These are phyloP conservation scores for Nemania serpens DNA, from an alignment of 2,329 filamentous ascomycete genomes.

Conservation along the genomic window DNA sequence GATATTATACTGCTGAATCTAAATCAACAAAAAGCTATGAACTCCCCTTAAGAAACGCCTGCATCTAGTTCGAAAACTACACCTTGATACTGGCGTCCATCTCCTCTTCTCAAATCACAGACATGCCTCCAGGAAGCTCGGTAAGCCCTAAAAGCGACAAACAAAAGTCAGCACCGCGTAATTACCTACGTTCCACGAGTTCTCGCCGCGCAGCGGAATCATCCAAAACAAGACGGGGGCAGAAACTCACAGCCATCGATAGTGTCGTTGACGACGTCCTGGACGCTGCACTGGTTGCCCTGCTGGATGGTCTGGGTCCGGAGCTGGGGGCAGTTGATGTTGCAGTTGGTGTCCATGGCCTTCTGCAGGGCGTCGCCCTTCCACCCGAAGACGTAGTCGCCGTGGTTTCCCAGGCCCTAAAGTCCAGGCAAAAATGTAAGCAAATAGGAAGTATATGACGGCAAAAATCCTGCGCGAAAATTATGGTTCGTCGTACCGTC, in stretches of 20 bases:
- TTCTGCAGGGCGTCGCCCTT: slow-evolving; percentile 26
- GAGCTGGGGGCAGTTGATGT: slow-evolving; percentile 22
- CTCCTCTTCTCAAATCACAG: slow-evolving; percentile 5
- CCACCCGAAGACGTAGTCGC: slow-evolving; percentile 31
- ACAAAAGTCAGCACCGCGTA: slow-evolving; percentile 3
- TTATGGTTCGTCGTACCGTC: no score
- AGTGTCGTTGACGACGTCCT: slow-evolving; percentile 15
- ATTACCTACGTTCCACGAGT: background rate
- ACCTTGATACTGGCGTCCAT: no score
- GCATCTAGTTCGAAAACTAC: no score
- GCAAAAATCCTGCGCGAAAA: no score
- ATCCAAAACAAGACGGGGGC: background rate
- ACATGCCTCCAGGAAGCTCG: slow-evolving; percentile 25
- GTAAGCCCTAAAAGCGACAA: slow-evolving; percentile 16
- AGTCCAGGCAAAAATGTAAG: no score
- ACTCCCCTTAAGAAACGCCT: no score
- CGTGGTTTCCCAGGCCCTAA: slow-evolving; percentile 22
- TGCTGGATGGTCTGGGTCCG: slow-evolving; percentile 20
- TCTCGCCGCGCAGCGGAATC: no score
- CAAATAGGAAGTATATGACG: no score
- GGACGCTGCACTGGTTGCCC: slow-evolving; percentile 25
- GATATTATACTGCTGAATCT: no score
- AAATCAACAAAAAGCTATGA: no score
- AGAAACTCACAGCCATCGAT: slow-evolving; percentile 28
- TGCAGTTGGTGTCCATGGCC: slow-evolving; percentile 29